Evolutionary conservation across 2,329 filamentous ascomycete species (phyloP).

Genomic region (Proliferodiscus dingleyae): DNA sequence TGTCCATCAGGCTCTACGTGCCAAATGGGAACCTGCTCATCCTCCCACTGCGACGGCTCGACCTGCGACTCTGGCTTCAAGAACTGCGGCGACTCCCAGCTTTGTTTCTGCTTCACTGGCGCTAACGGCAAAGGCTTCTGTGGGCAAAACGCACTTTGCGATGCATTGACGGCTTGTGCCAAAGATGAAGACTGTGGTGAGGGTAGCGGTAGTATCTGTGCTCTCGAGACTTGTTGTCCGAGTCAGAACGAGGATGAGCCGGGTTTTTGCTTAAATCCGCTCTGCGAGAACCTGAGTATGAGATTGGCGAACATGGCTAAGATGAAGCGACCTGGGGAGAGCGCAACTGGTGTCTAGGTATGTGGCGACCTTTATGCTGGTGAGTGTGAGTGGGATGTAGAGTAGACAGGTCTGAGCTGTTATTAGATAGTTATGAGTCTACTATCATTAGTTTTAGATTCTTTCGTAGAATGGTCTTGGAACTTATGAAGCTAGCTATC

Average conservation of each 20-base stretch:
- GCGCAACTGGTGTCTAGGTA: conserved; percentile 2
- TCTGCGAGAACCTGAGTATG: conserved; percentile 15
- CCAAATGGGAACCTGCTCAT: conserved; percentile 11
- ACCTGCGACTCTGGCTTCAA: conserved; percentile 15
- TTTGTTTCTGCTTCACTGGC: conserved; percentile 22
- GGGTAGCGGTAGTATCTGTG: conserved; percentile 17
- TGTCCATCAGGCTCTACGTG: conserved; percentile 9
- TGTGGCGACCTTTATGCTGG: too few species aligned
- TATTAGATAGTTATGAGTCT: too few species aligned
- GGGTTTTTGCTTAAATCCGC: conserved; percentile 16
- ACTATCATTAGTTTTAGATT: too few species aligned
- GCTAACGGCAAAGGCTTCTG: conserved; percentile 16
- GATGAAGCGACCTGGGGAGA: not conserved
- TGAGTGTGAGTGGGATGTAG: too few species aligned
- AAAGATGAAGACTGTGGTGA: conserved; percentile 19
- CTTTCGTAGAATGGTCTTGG: too few species aligned
- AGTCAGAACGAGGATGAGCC: not conserved
- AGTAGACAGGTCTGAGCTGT: too few species aligned
- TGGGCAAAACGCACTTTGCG: conserved; percentile 19
- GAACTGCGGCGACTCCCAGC: conserved; percentile 10
- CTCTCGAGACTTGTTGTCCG: conserved; percentile 18
- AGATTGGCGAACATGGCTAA: conserved; percentile 11
- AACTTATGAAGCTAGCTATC: too few species aligned
- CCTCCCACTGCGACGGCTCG: conserved; percentile 7
- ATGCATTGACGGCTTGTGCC: conserved; percentile 12